A percentile compares a stretch with the other conserved stretches of the same genome.
Conservation (phyloP, 371 early-diverging fungal species). For the Mortierella sp. region DNA sequence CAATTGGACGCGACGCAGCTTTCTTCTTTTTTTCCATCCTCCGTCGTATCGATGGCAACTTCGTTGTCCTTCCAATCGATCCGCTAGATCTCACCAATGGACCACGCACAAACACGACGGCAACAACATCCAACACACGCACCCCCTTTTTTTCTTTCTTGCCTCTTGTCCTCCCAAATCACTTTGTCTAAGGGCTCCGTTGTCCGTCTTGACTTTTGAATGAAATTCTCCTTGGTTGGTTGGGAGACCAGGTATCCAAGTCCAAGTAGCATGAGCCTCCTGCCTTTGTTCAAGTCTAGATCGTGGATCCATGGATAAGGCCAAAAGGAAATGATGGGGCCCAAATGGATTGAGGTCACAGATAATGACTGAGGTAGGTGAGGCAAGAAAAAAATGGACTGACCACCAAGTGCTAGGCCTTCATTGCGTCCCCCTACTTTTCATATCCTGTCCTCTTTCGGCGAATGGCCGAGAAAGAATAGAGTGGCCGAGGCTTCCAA, state of each 20-base stretch:
- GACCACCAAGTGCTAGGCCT: background rate
- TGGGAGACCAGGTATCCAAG: background rate
- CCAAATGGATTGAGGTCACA: too few species aligned
- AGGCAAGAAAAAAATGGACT: background rate
- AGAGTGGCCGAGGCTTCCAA: slow-evolving; percentile 1
- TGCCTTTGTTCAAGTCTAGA: background rate
- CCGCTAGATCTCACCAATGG: background rate
- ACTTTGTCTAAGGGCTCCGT: background rate
- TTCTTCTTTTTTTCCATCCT: background rate
- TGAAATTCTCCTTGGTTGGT: slow-evolving; percentile 8
- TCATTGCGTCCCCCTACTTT: background rate
- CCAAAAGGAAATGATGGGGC: background rate
- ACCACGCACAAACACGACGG: background rate
- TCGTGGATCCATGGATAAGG: slow-evolving; percentile 4
- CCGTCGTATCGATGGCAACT: background rate
- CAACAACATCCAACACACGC: background rate
- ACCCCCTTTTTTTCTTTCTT: background rate
- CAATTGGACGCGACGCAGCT: background rate
- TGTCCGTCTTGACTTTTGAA: background rate
- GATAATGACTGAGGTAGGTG: too few species aligned
- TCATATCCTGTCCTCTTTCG: background rate
- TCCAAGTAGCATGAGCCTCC: slow-evolving; percentile 3
- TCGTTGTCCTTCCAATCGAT: background rate
- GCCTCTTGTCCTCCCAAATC: background rate
- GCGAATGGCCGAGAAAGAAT: background rate